Conservation (phyloP, 2,329 filamentous ascomycete species). For the Xylariales sp. region DNA sequence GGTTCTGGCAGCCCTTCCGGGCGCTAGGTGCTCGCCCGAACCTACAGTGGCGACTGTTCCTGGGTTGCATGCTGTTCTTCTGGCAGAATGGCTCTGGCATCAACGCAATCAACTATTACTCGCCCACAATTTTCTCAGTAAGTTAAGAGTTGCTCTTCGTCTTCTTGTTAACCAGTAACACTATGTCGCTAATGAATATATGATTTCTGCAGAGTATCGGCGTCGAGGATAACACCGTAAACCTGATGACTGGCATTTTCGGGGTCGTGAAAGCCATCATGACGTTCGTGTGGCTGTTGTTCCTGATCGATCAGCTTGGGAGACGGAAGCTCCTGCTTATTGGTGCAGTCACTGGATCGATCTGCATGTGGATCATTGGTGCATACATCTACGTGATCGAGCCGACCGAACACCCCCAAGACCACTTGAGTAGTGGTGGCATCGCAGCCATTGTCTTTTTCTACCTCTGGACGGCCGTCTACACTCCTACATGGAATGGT, state of each 20-base stretch:
- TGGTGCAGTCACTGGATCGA: conserved; percentile 58
- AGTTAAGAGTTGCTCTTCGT: not conserved
- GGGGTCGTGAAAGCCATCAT: conserved; percentile 5
- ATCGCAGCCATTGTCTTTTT: conserved; percentile 9
- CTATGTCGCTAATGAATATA: not conserved
- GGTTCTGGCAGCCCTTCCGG: conserved; percentile 39
- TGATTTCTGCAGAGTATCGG: conserved; percentile 2
- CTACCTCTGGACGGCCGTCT: conserved; percentile 8
- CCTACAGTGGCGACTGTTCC: conserved; percentile 47
- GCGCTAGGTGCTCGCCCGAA: conserved; percentile 25
- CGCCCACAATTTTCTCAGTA: conserved; percentile 7
- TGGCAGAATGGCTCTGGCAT: conserved; percentile 38
- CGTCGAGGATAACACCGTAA: not conserved
- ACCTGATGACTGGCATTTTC: conserved; percentile 8
- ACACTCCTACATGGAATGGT: conserved; percentile 8
- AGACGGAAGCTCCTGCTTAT: conserved; percentile 59
- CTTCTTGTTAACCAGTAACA: not conserved
- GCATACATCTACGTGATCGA: conserved; percentile 61
- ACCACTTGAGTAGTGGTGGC: conserved; percentile 2
- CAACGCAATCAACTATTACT: conserved; percentile 9
- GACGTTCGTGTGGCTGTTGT: conserved; percentile 7
- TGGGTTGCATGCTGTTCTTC: conserved; percentile 56
- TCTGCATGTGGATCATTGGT: conserved; percentile 67
- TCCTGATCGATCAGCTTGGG: conserved; percentile 40
- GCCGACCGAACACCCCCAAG: conserved; percentile 31